Evolutionary conservation across 2,329 filamentous ascomycete species (phyloP).

Genomic region (Pyrenochaeta sp.): DNA sequence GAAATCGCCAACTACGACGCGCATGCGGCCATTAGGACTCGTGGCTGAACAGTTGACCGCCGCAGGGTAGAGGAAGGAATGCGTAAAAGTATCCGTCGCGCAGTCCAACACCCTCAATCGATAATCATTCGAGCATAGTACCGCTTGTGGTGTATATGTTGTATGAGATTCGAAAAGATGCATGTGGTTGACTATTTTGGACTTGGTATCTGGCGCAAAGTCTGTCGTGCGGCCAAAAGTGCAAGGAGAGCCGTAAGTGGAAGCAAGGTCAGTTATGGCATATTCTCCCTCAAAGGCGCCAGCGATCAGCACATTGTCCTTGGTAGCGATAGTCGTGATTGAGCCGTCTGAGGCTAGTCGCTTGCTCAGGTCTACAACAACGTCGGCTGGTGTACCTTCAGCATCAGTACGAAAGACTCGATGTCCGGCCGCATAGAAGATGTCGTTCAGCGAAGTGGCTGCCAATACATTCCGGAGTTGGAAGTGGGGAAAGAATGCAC

Average conservation of each 20-base stretch:
- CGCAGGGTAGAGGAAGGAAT: conserved; percentile 63
- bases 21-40: conserved; percentile 74
- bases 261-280: conserved; percentile 55
- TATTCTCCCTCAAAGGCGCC: conserved; percentile 67
- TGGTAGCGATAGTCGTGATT: conserved; percentile 62
- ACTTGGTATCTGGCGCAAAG: conserved; percentile 55
- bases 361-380: conserved; percentile 59
- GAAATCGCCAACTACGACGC: conserved; percentile 75
- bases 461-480: conserved; percentile 66
- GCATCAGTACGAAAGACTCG: conserved; percentile 60
- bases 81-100: conserved; percentile 64
- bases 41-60: conserved; percentile 77
- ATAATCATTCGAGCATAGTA: conserved; percentile 66
- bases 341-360: conserved; percentile 49
- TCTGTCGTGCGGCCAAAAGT: conserved; percentile 58
- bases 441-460: conserved; percentile 61
- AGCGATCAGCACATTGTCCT: conserved; percentile 59
- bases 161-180: conserved; percentile 60
- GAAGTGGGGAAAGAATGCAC: conserved; percentile 63
- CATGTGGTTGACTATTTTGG: conserved; percentile 66
- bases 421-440: conserved; percentile 61
- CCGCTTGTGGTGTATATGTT: conserved; percentile 57
- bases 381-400: conserved; percentile 50
- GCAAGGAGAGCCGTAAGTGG: conserved; percentile 41
- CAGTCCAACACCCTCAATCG: conserved; percentile 63